Percentiles rank a stretch among this genome's conserved stretches.
Conservation (phyloP, 176 grass and related monocot species). For the Cenchrus fungigraminus region DNA sequence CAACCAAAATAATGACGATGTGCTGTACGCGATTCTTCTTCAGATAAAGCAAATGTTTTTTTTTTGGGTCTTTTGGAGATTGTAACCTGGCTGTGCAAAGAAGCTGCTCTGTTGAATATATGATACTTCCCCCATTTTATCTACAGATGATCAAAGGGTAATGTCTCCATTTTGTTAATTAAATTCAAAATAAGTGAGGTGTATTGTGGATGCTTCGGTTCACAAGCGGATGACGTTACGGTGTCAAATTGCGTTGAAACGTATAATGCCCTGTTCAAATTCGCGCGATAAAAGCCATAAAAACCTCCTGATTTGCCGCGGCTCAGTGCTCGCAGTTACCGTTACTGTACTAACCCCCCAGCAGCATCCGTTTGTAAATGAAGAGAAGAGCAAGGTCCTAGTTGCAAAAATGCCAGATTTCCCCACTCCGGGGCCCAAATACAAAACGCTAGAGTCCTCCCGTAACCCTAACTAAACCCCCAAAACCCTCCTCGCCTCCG, state of each 20-base stretch:
- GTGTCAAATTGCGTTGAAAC: too few species aligned
- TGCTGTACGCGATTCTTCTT: neutral
- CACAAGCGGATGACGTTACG: neutral
- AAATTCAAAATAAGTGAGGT: neutral
- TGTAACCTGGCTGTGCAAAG: conserved; percentile 1
- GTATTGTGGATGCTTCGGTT: neutral
- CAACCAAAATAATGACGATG: conserved; percentile 22
- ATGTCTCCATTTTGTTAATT: neutral
- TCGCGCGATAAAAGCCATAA: neutral
- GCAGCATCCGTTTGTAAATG: neutral
- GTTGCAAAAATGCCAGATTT: neutral
- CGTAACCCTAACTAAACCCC: conserved; percentile 53
- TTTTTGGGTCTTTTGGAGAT: neutral
- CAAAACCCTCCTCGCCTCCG: conserved; percentile 45
- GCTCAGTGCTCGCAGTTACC: neutral
- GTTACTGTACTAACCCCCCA: neutral
- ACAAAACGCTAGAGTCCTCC: conserved; percentile 29
- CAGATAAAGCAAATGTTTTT: conserved; percentile 2
- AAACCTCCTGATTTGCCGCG: neutral
- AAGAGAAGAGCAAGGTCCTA: rapidly evolving
- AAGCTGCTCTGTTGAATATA: neutral
- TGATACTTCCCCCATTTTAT: neutral
- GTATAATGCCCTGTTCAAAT: neutral
- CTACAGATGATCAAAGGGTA: too few species aligned
- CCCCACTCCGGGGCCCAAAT: neutral